These are phyloP conservation scores for Schizophyllum commune DNA, from an alignment of 1,284 basidiomycete species.

Conservation along the genomic window DNA sequence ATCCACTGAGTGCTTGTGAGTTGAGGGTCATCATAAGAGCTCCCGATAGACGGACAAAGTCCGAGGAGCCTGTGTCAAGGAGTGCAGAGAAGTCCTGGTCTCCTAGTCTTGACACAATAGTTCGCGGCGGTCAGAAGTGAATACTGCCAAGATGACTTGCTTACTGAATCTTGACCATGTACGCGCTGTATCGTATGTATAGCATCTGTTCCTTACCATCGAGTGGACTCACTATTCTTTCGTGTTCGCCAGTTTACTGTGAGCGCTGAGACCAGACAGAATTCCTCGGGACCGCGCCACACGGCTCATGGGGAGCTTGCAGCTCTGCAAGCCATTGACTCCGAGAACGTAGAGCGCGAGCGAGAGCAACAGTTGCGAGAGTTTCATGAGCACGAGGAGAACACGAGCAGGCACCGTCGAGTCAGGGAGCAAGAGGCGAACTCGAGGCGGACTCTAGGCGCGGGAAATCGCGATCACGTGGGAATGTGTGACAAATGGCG, in stretches of 20 bases:
- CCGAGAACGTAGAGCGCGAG: background rate
- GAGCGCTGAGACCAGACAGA: slow-evolving; percentile 1
- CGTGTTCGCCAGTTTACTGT: slow-evolving; percentile 7
- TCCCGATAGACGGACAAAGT: slow-evolving; percentile 14
- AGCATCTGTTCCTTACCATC: background rate
- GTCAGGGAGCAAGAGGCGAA: background rate
- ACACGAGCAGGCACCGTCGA: background rate
- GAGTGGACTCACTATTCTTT: slow-evolving; percentile 8
- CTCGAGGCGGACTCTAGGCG: background rate
- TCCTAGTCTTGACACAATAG: slow-evolving; percentile 2
- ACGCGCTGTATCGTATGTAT: slow-evolving; percentile 2
- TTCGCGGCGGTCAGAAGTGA: background rate
- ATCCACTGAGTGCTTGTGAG: slow-evolving; percentile 19
- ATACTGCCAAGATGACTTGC: background rate
- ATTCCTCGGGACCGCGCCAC: slow-evolving; percentile 10
- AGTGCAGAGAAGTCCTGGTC: slow-evolving; percentile 3
- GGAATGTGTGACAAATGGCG: background rate
- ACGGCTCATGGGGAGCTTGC: slow-evolving; percentile 23
- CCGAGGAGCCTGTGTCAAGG: slow-evolving; percentile 10
- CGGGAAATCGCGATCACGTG: background rate
- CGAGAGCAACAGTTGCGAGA: background rate
- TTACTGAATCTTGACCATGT: background rate
- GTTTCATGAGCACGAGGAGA: no score
- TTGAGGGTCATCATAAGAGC: no score
- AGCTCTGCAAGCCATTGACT: slow-evolving; percentile 1